phyloP scores from a whole-genome alignment of 495 filamentous ascomycete species.

The Trichocladium uniseriatum region DNA sequence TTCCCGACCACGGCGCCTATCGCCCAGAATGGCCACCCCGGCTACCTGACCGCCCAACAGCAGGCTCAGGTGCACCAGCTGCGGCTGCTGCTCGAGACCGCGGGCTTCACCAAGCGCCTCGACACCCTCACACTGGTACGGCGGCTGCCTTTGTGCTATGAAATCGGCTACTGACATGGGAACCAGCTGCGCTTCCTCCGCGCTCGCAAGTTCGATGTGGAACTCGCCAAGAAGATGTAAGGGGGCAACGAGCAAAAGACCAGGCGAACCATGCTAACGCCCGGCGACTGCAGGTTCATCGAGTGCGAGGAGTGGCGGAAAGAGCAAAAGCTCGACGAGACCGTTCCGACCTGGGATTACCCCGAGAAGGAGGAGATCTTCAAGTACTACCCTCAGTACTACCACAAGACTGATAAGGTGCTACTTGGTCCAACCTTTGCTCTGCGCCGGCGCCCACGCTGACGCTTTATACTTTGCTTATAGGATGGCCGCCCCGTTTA shows the following conservation, averaged over 20 bases:
- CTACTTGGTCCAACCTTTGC: background rate
- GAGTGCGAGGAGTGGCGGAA: conserved; percentile 87
- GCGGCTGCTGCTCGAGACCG: conserved; percentile 70
- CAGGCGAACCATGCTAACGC: background rate
- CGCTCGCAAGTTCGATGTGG: conserved; percentile 89
- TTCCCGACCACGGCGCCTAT: conserved; percentile 71
- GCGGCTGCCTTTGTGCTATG: background rate
- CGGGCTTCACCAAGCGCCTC: conserved; percentile 73
- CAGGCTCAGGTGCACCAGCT: conserved; percentile 85
- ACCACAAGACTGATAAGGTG: conserved; percentile 98
- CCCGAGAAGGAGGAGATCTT: conserved; percentile 79
- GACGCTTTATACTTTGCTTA: background rate
- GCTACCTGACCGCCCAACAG: conserved; percentile 77
- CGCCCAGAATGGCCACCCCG: conserved; percentile 68
- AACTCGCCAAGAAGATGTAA: conserved; percentile 77
- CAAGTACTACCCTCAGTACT: conserved; percentile 96
- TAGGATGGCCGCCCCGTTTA: conserved; percentile 96
- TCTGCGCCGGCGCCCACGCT: background rate
- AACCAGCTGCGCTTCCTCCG: conserved; percentile 75
- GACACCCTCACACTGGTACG: conserved; percentile 83
- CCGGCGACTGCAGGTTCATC: conserved; percentile 60
- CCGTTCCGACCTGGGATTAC: conserved; percentile 75
- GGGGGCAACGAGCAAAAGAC: conserved; percentile 15
- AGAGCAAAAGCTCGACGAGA: conserved; percentile 70
- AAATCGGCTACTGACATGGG: conserved; percentile 12